Base-by-base conservation (phyloP, 805 yeast genomes). In the Saccharomycopsis sp. region DNA sequence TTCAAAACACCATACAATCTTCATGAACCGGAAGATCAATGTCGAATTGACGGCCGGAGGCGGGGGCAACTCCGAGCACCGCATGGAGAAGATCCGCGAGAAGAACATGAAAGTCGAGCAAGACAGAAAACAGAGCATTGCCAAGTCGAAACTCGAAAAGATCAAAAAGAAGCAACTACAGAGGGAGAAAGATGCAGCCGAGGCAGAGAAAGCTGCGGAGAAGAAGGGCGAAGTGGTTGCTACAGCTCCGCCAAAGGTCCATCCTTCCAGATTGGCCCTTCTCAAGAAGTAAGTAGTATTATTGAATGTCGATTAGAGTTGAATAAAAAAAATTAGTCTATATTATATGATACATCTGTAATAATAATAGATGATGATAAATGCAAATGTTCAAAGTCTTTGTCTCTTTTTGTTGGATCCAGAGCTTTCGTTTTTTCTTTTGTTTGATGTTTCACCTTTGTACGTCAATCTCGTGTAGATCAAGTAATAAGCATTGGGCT, bases 21-120 rank as follows among this genome's bases (percentile, higher is more conserved):
- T 89, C 49, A 69, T 74, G 43, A 69, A 71, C 33, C 70, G 96
- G 51, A 85, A 79, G 58, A 88, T 92, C 54, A 92, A 92, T 55
- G 96, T 92, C 26, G 98, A 92, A 59, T 69, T 92, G 52, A 92
- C 97, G 2, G 98, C 86, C 38, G 98, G 98, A 42, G 98, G 98
- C 31, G 98, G 98, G 36, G 96, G 96, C 42, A 89, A 89, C 58
- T 77, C 94, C 7, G 64, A 70, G 44, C 68, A 64, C 31, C 65
- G 94, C 54, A 52, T 74, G 35, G 69, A 73, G 41, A 92, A 92
- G 61, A 69, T 92, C 52, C 74, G 75, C 54, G 73, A 71, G 36
- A 89, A 89, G 67, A 89, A 89, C 58, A 80, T 73, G 34, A 79
- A 78, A 53, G 63, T 88, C 52, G 71, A 70, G 33, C 79, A 68